A percentile compares a stretch with the other conserved stretches of the same genome.
These are phyloP conservation scores for Rhazya stricta DNA, from an alignment of 257 asterid genomes.

Conservation along the genomic window DNA sequence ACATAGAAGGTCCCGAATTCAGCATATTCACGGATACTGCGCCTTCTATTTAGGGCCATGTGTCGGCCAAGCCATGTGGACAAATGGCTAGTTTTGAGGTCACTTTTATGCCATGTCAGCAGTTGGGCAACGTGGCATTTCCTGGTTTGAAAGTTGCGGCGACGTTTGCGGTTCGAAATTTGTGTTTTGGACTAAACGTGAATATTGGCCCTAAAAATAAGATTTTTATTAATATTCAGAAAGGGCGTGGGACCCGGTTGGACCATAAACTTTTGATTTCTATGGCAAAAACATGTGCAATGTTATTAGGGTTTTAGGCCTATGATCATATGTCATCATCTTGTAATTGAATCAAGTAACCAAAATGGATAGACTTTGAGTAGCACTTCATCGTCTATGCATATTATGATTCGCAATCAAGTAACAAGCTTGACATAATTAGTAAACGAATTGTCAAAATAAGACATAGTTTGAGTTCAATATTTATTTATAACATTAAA, in stretches of 20 bases:
- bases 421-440: too few species aligned
- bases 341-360: constrained; percentile 13
- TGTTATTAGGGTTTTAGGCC: constrained; percentile 19
- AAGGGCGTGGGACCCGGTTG: neutral
- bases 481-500: too few species aligned
- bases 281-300: constrained; percentile 46
- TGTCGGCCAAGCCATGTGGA: constrained; percentile 10
- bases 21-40: constrained; percentile 17
- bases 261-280: constrained; percentile 17
- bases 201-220: neutral
- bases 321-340: constrained; percentile 26
- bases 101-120: constrained; percentile 28
- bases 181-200: neutral
- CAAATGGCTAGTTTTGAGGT: constrained; percentile 29
- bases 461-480: too few species aligned
- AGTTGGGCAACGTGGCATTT: neutral
- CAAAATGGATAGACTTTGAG: constrained; percentile 5
- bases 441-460: too few species aligned
- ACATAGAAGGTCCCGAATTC: neutral
- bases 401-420: neutral
- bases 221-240: neutral
- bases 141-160: constrained; percentile 21
- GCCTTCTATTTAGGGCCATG: constrained; percentile 26
- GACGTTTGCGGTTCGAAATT: constrained; percentile 15
- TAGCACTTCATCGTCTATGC: neutral